Evolutionary conservation across 2,329 filamentous ascomycete genomes (phyloP).

Genomic region (Pseudovirgaria hyperparasitica): DNA sequence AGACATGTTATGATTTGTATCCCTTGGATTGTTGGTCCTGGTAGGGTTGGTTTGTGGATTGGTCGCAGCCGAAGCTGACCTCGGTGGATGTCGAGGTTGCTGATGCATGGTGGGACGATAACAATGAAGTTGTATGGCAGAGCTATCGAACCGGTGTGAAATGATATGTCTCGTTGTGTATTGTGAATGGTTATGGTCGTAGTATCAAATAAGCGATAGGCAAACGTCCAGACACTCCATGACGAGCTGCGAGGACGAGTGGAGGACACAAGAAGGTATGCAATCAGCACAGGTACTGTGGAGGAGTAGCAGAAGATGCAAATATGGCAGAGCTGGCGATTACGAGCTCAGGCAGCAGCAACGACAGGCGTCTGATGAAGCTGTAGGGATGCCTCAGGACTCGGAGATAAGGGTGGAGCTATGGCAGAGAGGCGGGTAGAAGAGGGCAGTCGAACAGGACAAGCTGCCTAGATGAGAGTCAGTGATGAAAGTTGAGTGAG

Average conservation of each 20-base stretch:
- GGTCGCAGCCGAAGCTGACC: constrained; percentile 59
- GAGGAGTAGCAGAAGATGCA: constrained; percentile 3
- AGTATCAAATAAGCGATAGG: too few relatives aligned
- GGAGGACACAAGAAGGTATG: too few relatives aligned
- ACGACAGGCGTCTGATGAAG: constrained; percentile 11
- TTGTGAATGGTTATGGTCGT: too few relatives aligned
- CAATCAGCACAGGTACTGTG: constrained; percentile 1
- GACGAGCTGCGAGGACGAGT: too few relatives aligned
- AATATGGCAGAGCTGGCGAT: constrained; percentile 5
- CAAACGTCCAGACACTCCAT: too few relatives aligned
- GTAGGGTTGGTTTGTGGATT: constrained; percentile 60
- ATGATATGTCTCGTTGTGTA: constrained; percentile 13
- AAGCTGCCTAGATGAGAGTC: too few relatives aligned
- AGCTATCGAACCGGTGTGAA: too few relatives aligned
- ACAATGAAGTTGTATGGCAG: too few relatives aligned
- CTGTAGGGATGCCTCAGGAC: constrained; percentile 7
- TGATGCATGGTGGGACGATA: constrained; percentile 79
- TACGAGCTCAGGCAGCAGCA: constrained; percentile 24
- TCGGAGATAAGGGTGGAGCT: constrained; percentile 22
- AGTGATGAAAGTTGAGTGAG: too few relatives aligned
- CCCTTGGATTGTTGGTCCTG: constrained; percentile 60
- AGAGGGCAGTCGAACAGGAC: too few relatives aligned
- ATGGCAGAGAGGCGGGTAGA: too few relatives aligned
- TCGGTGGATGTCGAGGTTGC: constrained; percentile 63
- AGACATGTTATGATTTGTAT: constrained; percentile 35